These are phyloP conservation scores for Arabidopsis thaliana DNA, from an alignment of 345 rosid species.

Conservation along the genomic window DNA sequence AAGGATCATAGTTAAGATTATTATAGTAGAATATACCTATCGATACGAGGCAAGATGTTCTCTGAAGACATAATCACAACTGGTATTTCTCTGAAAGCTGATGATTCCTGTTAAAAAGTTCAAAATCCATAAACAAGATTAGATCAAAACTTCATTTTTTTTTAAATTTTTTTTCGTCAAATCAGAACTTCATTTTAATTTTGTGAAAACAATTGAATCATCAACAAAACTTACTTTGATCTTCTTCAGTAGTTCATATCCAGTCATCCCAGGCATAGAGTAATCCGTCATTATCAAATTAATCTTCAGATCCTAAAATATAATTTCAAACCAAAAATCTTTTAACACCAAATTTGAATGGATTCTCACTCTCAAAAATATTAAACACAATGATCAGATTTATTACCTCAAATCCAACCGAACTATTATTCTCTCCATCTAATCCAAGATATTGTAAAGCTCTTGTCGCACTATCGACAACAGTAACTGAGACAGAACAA, in stretches of 20 bases:
- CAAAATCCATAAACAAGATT: constrained; percentile 11
- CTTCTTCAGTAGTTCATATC: constrained; percentile 78
- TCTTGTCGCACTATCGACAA: constrained; percentile 73
- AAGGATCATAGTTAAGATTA: constrained; percentile 5
- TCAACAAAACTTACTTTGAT: constrained; percentile 57
- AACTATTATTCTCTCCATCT: constrained; percentile 65
- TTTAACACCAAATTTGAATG: not conserved
- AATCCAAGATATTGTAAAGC: constrained; percentile 81
- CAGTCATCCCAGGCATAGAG: constrained; percentile 91
- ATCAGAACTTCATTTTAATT: not conserved
- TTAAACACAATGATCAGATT: not conserved
- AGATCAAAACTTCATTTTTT: not conserved
- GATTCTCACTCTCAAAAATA: not conserved
- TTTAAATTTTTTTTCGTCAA: too few relatives aligned
- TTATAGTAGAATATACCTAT: constrained; percentile 54
- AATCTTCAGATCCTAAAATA: constrained; percentile 67
- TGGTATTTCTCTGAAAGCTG: constrained; percentile 74
- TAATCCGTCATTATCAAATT: constrained; percentile 83
- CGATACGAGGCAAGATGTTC: constrained; percentile 71
- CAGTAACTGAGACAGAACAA: constrained; percentile 57
- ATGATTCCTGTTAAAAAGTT: constrained; percentile 59
- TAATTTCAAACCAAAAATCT: not conserved
- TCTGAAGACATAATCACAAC: constrained; percentile 92
- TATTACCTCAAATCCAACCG: constrained; percentile 72
- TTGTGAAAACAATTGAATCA: not conserved